These are phyloP conservation scores for Fusarium chaquense DNA, from an alignment of 2,329 filamentous ascomycete species.

Conservation along the genomic window DNA sequence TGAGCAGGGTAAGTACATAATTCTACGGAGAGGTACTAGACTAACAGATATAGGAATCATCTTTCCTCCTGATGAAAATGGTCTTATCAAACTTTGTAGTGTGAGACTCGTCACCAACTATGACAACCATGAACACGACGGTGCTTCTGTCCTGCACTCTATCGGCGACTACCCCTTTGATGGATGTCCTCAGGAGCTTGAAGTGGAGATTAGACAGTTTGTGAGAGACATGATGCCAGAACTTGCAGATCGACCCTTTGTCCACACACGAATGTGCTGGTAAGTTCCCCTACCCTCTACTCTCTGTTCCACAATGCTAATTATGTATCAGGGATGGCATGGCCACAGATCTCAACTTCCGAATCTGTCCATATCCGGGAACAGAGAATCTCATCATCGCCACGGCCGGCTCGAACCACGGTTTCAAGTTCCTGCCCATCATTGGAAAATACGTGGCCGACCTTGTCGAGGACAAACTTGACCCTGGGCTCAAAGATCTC, in stretches of 20 bases:
- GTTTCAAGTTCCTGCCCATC: slow-evolving; percentile 65
- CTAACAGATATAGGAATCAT: slow-evolving; percentile 57
- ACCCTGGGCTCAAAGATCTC: slow-evolving; percentile 54
- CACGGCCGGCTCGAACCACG: slow-evolving; percentile 65
- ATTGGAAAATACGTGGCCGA: slow-evolving; percentile 62
- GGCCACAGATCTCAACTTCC: slow-evolving; percentile 49
- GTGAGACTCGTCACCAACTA: slow-evolving; percentile 66
- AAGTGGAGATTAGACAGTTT: slow-evolving; percentile 64
- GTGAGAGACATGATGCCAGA: slow-evolving; percentile 53
- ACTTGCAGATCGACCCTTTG: slow-evolving; percentile 60
- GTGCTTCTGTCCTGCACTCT: slow-evolving; percentile 37
- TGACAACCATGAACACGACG: slow-evolving; percentile 49
- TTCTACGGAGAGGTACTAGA: background rate
- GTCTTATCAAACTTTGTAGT: slow-evolving; percentile 65
- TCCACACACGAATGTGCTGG: slow-evolving; percentile 56
- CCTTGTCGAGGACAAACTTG: slow-evolving; percentile 49
- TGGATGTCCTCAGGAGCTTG: slow-evolving; percentile 62
- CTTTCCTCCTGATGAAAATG: slow-evolving; percentile 63
- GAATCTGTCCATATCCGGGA: slow-evolving; percentile 38
- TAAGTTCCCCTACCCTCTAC: slow-evolving; percentile 51
- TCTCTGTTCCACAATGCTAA: background rate
- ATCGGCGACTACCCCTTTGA: slow-evolving; percentile 41
- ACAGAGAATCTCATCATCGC: slow-evolving; percentile 59
- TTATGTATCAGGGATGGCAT: slow-evolving; percentile 47
- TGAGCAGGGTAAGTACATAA: slow-evolving; percentile 30